These are phyloP conservation scores for Nicotiana knightiana DNA, from an alignment of 257 asterid species.

Conservation along the genomic window DNA sequence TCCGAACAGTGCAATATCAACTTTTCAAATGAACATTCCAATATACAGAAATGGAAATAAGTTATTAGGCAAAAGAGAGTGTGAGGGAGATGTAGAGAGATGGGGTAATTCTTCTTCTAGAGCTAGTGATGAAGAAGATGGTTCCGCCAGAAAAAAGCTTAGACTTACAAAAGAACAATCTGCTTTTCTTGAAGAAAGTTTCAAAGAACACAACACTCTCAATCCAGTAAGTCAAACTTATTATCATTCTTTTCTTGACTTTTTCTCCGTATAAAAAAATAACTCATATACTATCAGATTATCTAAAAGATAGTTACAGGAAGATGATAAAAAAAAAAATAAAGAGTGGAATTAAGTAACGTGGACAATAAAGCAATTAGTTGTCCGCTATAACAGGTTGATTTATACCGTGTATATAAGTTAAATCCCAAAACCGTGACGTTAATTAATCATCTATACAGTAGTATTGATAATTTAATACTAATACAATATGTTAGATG, in stretches of 20 bases:
- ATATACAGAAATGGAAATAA: constrained; percentile 11
- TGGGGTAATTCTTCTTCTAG: constrained; percentile 35
- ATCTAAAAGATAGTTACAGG: too few species aligned
- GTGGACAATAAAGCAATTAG: too few species aligned
- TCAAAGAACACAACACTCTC: constrained; percentile 83
- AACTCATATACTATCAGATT: too few species aligned
- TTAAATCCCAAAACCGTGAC: neutral
- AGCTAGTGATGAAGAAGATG: constrained; percentile 71
- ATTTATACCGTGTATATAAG: neutral
- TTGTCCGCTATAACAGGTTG: too few species aligned
- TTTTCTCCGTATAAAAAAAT: neutral
- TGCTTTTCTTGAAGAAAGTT: constrained; percentile 86
- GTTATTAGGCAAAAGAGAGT: constrained; percentile 27
- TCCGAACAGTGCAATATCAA: constrained; percentile 43
- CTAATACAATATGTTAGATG: neutral
- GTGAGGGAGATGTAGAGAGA: constrained; percentile 9
- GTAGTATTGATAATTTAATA: too few species aligned
- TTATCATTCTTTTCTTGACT: neutral
- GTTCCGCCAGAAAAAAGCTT: constrained; percentile 52
- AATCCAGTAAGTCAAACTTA: constrained; percentile 56
- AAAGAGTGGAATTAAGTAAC: too few species aligned
- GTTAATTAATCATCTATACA: neutral
- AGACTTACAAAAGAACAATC: constrained; percentile 81
- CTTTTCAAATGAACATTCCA: constrained; percentile 55
- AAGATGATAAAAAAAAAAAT: too few species aligned